Evolutionary conservation across 805 yeast species (phyloP).

Genomic region (Saturnispora ahearnii): DNA sequence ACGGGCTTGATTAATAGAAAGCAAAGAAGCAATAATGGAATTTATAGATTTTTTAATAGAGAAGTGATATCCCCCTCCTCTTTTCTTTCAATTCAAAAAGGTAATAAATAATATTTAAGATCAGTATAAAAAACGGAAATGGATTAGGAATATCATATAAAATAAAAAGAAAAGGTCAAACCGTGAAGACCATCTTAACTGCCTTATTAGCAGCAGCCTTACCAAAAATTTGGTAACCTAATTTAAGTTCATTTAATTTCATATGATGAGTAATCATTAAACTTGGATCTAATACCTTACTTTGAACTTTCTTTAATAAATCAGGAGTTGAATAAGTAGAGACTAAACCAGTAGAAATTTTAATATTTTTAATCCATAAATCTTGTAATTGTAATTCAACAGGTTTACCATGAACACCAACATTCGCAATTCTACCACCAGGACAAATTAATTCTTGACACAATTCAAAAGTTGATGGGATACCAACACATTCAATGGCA

Average conservation of each 20-base stretch:
- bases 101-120: not conserved
- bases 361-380: conserved; percentile 37
- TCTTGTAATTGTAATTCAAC: conserved; percentile 36
- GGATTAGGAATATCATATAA: not conserved
- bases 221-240: conserved; percentile 54
- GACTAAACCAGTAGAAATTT: conserved; percentile 41
- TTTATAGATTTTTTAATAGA: no score
- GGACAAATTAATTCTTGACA: conserved; percentile 47
- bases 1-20: not conserved
- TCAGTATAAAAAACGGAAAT: no score
- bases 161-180: conserved; percentile 6
- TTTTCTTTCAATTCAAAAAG: no score
- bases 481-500: conserved; percentile 58
- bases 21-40: not conserved
- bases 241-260: conserved; percentile 43
- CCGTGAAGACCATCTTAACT: conserved; percentile 36
- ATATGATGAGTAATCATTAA: conserved; percentile 52
- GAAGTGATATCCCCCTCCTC: no score
- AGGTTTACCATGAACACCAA: conserved; percentile 43
- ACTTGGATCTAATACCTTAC: conserved; percentile 37
- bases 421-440: conserved; percentile 59
- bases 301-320: conserved; percentile 29
- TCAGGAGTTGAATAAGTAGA: conserved; percentile 36
- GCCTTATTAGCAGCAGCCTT: conserved; percentile 46
- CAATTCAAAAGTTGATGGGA: conserved; percentile 50